A percentile compares a stretch with the other conserved stretches of the same genome.
These are phyloP conservation scores for Lignosus rhinocerotis DNA, from an alignment of 1,284 basidiomycete genomes.

Conservation along the genomic window DNA sequence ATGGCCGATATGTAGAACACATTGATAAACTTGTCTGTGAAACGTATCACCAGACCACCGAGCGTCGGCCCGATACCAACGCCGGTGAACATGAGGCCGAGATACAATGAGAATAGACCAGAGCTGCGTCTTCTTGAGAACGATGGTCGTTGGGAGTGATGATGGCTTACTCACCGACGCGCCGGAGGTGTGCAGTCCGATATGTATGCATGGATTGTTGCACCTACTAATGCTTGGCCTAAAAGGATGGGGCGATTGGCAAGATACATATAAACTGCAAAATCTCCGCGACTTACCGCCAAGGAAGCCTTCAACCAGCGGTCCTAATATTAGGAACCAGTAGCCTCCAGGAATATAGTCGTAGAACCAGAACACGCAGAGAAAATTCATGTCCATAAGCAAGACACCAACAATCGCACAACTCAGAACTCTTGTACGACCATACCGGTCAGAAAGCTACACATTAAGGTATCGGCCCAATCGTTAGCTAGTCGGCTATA, in stretches of 20 bases:
- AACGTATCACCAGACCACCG: constrained; percentile 63
- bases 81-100: constrained; percentile 66
- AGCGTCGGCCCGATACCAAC: constrained; percentile 74
- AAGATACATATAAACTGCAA: not conserved
- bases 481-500: not conserved
- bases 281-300: constrained; percentile 59
- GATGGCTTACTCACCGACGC: constrained; percentile 39
- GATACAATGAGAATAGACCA: constrained; percentile 59
- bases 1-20: constrained; percentile 69
- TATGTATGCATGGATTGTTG: constrained; percentile 62
- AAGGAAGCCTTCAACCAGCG: constrained; percentile 72
- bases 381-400: constrained; percentile 64
- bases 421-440: constrained; percentile 69
- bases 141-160: not conserved
- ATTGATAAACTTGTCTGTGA: constrained; percentile 58
- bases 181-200: constrained; percentile 57
- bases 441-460: constrained; percentile 78
- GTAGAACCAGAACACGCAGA: constrained; percentile 64
- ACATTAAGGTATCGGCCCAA: not conserved
- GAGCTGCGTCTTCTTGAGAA: constrained; percentile 39
- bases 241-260: not conserved
- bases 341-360: constrained; percentile 75
- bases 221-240: constrained; percentile 53
- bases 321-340: constrained; percentile 78
- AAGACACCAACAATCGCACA: constrained; percentile 66